Evolutionary conservation across 148 eudicot species (phyloP).

Genomic region (Amaranthus palmeri): DNA sequence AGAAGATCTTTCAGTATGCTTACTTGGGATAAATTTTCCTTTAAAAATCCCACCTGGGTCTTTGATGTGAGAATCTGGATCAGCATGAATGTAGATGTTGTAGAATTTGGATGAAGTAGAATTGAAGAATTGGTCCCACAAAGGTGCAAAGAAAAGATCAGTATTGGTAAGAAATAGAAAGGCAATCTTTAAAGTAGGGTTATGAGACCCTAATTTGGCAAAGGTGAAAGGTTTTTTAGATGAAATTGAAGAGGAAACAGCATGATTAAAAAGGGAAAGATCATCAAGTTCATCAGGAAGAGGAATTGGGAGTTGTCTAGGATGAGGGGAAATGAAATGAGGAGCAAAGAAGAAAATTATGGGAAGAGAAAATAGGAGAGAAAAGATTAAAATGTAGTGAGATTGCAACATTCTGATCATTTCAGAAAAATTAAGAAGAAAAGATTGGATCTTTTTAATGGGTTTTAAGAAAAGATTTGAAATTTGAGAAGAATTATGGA

Average conservation of each 20-base stretch:
- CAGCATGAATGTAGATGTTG: conserved; percentile 81
- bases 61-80: conserved; percentile 35
- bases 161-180: conserved; percentile 73
- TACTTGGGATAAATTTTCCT: conserved; percentile 43
- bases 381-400: conserved; percentile 39
- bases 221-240: conserved; percentile 9
- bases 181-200: conserved; percentile 63
- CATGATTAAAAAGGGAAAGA: conserved; percentile 57
- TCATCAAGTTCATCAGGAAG: conserved; percentile 72
- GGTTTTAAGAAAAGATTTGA: no score
- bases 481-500: no score
- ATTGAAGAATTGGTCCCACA: conserved; percentile 63
- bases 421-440: no score
- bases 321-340: conserved; percentile 40
- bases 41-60: conserved; percentile 66
- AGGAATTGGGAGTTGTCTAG: conserved; percentile 39
- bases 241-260: conserved; percentile 26
- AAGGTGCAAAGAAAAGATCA: conserved; percentile 49
- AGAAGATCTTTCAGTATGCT: conserved; percentile 51
- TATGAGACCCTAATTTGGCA: conserved; percentile 39
- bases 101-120: conserved; percentile 22
- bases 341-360: conserved; percentile 50
- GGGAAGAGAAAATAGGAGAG: conserved; percentile 43
- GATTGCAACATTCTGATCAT: conserved; percentile 26
- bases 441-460: no score